phyloP scores from a whole-genome alignment of 805 yeast species.

The Lipomyces yamanashiensis region DNA sequence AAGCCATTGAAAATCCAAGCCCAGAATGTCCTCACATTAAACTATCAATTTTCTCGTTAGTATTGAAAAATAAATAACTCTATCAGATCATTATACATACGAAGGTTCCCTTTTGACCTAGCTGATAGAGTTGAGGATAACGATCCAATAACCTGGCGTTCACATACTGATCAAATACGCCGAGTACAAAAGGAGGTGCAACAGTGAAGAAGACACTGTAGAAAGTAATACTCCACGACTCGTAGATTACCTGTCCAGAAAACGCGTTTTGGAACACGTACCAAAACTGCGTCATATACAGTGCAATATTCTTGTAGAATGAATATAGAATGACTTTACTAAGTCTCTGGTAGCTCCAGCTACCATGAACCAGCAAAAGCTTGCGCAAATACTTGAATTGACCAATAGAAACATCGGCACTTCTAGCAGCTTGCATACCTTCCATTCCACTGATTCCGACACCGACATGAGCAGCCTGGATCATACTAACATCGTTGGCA shows the following conservation, averaged over 20 bases:
- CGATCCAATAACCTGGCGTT: conserved; percentile 85
- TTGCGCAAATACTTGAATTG: conserved; percentile 88
- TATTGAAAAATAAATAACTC: neutral
- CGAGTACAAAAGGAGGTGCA: conserved; percentile 93
- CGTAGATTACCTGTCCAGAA: conserved; percentile 94
- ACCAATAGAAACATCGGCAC: conserved; percentile 96
- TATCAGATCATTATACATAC: conserved; percentile 16
- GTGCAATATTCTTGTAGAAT: conserved; percentile 91
- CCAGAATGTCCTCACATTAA: conserved; percentile 93
- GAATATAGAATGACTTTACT: conserved; percentile 92
- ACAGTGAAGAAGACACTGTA: conserved; percentile 95
- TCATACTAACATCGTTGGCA: conserved; percentile 98
- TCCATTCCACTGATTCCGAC: conserved; percentile 99
- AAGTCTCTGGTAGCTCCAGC: conserved; percentile 97
- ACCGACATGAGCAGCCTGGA: conserved; percentile 99
- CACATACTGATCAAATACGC: conserved; percentile 95
- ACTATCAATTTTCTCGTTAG: conserved; percentile 41
- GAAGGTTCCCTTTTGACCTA: conserved; percentile 87
- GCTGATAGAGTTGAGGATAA: conserved; percentile 88
- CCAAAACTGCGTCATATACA: conserved; percentile 99
- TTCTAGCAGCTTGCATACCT: conserved; percentile 98
- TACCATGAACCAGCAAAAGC: conserved; percentile 87
- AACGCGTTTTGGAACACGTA: conserved; percentile 88
- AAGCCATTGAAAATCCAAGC: conserved; percentile 97
- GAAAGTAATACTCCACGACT: conserved; percentile 96